These are phyloP conservation scores for Meripilus lineatus DNA, from an alignment of 1,284 basidiomycete species.

Conservation along the genomic window DNA sequence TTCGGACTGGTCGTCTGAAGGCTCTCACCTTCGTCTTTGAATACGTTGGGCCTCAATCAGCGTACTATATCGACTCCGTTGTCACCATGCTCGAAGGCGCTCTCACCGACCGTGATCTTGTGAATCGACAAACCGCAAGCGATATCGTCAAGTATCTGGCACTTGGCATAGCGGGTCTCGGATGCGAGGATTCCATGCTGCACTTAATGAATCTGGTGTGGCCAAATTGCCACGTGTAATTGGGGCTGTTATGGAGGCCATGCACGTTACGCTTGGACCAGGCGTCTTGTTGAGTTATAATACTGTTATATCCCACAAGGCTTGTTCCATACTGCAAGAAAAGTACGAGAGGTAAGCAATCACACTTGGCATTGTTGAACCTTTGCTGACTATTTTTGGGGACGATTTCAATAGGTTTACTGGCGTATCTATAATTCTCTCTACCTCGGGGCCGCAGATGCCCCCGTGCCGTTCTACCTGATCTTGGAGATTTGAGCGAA, in stretches of 20 bases:
- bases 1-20: conserved; percentile 98
- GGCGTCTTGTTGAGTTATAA: conserved; percentile 89
- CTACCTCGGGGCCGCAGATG: conserved; percentile 85
- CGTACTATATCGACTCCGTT: conserved; percentile 98
- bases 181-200: conserved; percentile 96
- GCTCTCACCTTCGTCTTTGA: conserved; percentile 98
- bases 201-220: conserved; percentile 98
- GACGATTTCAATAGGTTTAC: conserved; percentile 60
- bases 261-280: conserved; percentile 93
- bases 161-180: conserved; percentile 93
- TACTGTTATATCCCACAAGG: conserved; percentile 92
- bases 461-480: conserved; percentile 95
- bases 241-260: conserved; percentile 95
- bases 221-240: conserved; percentile 99
- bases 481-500: conserved; percentile 82
- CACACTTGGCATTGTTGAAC: background rate
- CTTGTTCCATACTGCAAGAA: conserved; percentile 92
- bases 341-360: conserved; percentile 81
- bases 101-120: conserved; percentile 95
- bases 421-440: conserved; percentile 92
- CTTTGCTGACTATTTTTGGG: background rate
- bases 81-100: conserved; percentile 98
- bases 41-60: conserved; percentile 99
- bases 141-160: conserved; percentile 99
- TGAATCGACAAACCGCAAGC: conserved; percentile 96